Percentiles rank a stretch among this genome's conserved stretches.
Evolutionary conservation across 495 filamentous ascomycete species (phyloP).

Genomic region (Xylaria grammica): DNA sequence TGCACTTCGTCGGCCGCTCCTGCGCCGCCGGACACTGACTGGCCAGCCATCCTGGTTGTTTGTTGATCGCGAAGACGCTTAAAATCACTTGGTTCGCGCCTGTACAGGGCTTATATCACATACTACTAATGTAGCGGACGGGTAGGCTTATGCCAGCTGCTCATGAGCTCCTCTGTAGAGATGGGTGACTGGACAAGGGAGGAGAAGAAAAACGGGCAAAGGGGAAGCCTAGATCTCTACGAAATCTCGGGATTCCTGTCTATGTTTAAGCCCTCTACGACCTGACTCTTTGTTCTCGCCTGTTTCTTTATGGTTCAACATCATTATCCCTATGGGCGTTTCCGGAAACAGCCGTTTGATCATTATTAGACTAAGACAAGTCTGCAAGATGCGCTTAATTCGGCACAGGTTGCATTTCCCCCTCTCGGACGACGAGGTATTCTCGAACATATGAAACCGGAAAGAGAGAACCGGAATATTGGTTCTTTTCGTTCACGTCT

Average conservation of each 20-base stretch:
- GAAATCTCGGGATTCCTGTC: constrained; percentile 6
- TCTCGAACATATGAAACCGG: constrained; percentile 7
- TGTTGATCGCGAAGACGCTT: background rate
- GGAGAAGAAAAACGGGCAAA: background rate
- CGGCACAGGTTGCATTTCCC: background rate
- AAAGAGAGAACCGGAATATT: background rate
- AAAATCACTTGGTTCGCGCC: background rate
- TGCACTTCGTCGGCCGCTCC: background rate
- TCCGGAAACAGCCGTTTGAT: constrained; percentile 4
- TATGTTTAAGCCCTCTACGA: background rate
- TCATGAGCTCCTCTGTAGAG: background rate
- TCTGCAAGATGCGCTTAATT: background rate
- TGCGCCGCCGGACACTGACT: background rate
- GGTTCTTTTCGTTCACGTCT: background rate
- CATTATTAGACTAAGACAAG: constrained; percentile 11
- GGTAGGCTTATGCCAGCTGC: background rate
- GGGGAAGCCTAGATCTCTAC: background rate
- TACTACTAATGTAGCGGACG: background rate
- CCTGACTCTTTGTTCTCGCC: constrained; percentile 19
- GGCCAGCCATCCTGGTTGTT: constrained; percentile 9
- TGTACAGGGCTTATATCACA: background rate
- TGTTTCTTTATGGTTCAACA: background rate
- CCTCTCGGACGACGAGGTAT: background rate
- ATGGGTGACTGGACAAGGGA: constrained; percentile 13
- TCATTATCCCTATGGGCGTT: background rate